Evolutionary conservation across 1,139 yeast species (phyloP).

Genomic region (Yamadazyma epiphylla): DNA sequence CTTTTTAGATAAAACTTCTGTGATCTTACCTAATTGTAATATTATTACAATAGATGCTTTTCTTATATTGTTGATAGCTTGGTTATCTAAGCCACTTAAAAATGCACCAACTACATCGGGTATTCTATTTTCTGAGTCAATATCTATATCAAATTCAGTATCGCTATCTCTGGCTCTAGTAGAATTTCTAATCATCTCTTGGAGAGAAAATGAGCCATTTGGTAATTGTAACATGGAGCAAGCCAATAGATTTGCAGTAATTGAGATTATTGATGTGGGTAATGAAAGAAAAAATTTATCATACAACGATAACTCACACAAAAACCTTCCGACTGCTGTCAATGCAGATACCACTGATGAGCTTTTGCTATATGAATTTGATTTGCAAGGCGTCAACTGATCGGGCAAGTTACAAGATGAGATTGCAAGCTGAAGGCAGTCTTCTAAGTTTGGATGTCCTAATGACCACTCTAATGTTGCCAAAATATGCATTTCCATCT

Average conservation of each 20-base stretch:
- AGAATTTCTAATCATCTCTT: slow-evolving; percentile 16
- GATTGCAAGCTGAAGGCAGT: slow-evolving; percentile 55
- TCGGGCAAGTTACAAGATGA: slow-evolving; percentile 21
- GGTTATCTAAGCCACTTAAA: slow-evolving; percentile 45
- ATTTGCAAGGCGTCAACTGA: slow-evolving; percentile 30
- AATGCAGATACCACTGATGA: slow-evolving; percentile 43
- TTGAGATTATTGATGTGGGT: slow-evolving; percentile 61
- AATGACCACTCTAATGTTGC: slow-evolving; percentile 81
- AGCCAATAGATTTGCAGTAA: slow-evolving; percentile 69
- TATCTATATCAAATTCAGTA: slow-evolving; percentile 8
- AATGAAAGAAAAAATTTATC: slow-evolving; percentile 63
- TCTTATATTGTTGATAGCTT: slow-evolving; percentile 40
- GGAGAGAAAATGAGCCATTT: slow-evolving; percentile 28
- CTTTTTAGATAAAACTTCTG: slow-evolving; percentile 55
- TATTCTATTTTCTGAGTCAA: slow-evolving; percentile 31
- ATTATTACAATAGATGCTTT: slow-evolving; percentile 45
- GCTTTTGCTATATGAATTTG: slow-evolving; percentile 16
- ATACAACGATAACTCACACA: slow-evolving; percentile 75
- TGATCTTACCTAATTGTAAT: slow-evolving; percentile 42
- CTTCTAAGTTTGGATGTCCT: slow-evolving; percentile 61
- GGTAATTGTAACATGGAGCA: slow-evolving; percentile 57
- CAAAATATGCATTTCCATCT: slow-evolving; percentile 91
- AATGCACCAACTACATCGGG: slow-evolving; percentile 49
- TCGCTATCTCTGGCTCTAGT: slow-evolving; percentile 5
- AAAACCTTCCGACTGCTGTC: slow-evolving; percentile 57